Evolutionary conservation across 805 yeast genomes (phyloP).

Genomic region (Metschnikowia continentalis): DNA sequence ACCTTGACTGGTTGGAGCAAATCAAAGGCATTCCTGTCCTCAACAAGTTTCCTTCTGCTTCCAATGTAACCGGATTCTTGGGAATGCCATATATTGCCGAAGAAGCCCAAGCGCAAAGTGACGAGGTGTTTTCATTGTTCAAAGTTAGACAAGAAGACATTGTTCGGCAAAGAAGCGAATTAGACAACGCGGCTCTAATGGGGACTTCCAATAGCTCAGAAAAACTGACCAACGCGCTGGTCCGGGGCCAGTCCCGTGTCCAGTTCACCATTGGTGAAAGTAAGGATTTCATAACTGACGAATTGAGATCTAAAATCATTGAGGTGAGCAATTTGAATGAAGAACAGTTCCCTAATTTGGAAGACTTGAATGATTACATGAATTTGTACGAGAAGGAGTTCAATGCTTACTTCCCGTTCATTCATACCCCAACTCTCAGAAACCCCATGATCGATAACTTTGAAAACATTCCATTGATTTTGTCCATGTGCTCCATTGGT

Average conservation of each 20-base stretch:
- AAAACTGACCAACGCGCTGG: not conserved
- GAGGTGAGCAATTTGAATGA: conserved; percentile 48
- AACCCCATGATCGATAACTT: conserved; percentile 36
- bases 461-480: conserved; percentile 58
- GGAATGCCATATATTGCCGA: conserved; percentile 17
- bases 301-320: conserved; percentile 52
- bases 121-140: conserved; percentile 58
- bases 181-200: conserved; percentile 3
- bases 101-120: conserved; percentile 24
- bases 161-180: conserved; percentile 40
- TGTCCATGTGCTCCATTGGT: conserved; percentile 85
- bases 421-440: conserved; percentile 63
- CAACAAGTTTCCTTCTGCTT: conserved; percentile 47
- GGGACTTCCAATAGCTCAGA: not conserved
- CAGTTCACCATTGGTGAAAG: conserved; percentile 19
- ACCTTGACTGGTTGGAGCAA: conserved; percentile 65
- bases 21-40: conserved; percentile 66
- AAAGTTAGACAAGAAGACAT: conserved; percentile 64
- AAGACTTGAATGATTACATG: conserved; percentile 73
- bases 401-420: conserved; percentile 77
- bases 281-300: conserved; percentile 41
- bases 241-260: conserved; percentile 11
- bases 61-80: conserved; percentile 57
- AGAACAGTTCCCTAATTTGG: conserved; percentile 66
- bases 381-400: conserved; percentile 73